These are phyloP conservation scores for Axilococcus clingmanii DNA, from an alignment of 139 green algal species.

Conservation along the genomic window DNA sequence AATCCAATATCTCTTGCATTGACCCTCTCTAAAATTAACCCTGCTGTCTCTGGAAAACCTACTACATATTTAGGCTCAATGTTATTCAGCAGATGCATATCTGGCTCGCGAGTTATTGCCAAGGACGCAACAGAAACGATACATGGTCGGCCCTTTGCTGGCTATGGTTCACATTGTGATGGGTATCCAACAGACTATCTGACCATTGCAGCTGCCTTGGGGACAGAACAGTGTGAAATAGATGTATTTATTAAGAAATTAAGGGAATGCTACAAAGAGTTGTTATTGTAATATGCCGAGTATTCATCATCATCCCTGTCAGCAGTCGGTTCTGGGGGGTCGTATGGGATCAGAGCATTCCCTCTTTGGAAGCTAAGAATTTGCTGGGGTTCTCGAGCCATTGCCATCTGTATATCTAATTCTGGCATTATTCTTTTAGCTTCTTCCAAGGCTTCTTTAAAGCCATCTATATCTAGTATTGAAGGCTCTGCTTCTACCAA, in stretches of 20 bases:
- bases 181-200: constrained; percentile 71
- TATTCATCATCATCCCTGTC: constrained; percentile 28
- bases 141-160: constrained; percentile 53
- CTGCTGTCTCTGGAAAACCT: neutral
- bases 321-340: neutral
- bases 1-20: constrained; percentile 90
- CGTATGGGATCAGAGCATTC: constrained; percentile 58
- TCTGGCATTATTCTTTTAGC: constrained; percentile 45
- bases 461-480: constrained; percentile 53
- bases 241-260: constrained; percentile 57
- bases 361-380: constrained; percentile 65
- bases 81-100: constrained; percentile 67
- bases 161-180: constrained; percentile 63
- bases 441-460: constrained; percentile 41
- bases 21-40: constrained; percentile 33
- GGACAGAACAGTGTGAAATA: constrained; percentile 50
- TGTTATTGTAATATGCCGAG: constrained; percentile 16
- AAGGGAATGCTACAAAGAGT: constrained; percentile 12
- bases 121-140: constrained; percentile 47
- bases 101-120: constrained; percentile 69
- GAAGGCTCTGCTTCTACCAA: constrained; percentile 52
- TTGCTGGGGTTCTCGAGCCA: constrained; percentile 49
- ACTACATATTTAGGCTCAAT: constrained; percentile 66
- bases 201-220: constrained; percentile 77
- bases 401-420: constrained; percentile 33